These are phyloP conservation scores for Ailanthus altissimus DNA, from an alignment of 345 rosid species.

Conservation along the genomic window DNA sequence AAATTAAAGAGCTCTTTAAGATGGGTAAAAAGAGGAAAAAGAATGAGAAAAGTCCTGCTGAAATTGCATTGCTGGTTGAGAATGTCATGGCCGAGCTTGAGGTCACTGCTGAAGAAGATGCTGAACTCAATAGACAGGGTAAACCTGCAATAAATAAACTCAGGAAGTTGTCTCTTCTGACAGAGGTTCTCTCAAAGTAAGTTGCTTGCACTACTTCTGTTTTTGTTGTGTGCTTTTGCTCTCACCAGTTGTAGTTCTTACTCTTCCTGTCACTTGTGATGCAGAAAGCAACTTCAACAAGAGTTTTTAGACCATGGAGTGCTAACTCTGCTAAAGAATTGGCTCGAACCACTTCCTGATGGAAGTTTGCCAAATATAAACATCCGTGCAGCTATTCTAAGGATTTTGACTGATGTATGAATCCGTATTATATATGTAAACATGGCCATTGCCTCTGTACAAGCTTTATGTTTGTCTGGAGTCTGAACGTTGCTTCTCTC, in stretches of 20 bases:
- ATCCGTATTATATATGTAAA: conserved; percentile 8
- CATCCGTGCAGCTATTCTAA: conserved; percentile 86
- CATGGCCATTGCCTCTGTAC: conserved; percentile 12
- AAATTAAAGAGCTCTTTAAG: conserved; percentile 78
- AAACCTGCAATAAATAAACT: conserved; percentile 96
- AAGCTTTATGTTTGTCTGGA: not conserved
- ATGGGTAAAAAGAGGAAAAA: conserved; percentile 89
- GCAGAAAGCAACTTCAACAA: conserved; percentile 95
- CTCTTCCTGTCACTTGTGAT: conserved; percentile 8
- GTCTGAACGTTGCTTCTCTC: conserved; percentile 28
- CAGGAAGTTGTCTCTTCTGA: conserved; percentile 84
- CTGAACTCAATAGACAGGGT: conserved; percentile 75
- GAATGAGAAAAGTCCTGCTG: conserved; percentile 86
- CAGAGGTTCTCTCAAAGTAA: conserved; percentile 93
- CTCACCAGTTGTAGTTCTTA: not conserved
- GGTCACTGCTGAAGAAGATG: conserved; percentile 92
- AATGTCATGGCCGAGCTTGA: conserved; percentile 97
- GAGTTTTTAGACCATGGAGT: conserved; percentile 98
- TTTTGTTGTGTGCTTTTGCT: not conserved
- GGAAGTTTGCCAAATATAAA: conserved; percentile 95
- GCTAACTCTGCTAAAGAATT: conserved; percentile 73
- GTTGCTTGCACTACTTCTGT: conserved; percentile 25
- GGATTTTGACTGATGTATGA: conserved; percentile 75
- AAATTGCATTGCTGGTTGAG: conserved; percentile 83
- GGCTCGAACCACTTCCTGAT: conserved; percentile 99